phyloP scores from a whole-genome alignment of 1,139 yeast species.

The Pichia sp. region DNA sequence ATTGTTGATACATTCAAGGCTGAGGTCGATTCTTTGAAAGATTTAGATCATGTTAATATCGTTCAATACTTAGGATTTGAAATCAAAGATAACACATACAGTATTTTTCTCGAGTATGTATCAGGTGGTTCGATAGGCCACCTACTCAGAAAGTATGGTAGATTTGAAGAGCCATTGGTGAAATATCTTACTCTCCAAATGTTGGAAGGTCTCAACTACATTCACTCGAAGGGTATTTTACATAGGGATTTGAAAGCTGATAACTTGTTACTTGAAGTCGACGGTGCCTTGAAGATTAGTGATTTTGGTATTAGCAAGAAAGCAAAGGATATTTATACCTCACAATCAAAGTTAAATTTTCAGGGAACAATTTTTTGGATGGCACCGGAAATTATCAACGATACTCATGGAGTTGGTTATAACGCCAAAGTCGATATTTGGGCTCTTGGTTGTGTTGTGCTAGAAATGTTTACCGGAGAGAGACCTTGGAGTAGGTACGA shows the following conservation, averaged over 20 bases:
- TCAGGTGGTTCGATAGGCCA: constrained; percentile 97
- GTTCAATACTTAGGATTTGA: constrained; percentile 96
- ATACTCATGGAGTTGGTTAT: constrained; percentile 63
- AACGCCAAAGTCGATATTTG: constrained; percentile 93
- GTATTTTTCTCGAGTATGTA: constrained; percentile 88
- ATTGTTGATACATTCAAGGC: constrained; percentile 76
- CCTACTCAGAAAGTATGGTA: constrained; percentile 76
- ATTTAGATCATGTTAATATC: constrained; percentile 87
- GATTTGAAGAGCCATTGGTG: constrained; percentile 75
- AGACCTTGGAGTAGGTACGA: constrained; percentile 82
- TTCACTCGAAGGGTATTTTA: constrained; percentile 81
- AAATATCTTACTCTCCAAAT: constrained; percentile 76
- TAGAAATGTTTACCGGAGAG: constrained; percentile 90
- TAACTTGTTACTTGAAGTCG: constrained; percentile 79
- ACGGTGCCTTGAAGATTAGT: constrained; percentile 92
- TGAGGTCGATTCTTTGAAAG: constrained; percentile 92
- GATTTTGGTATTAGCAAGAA: constrained; percentile 96
- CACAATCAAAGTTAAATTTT: constrained; percentile 87
- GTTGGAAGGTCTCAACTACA: constrained; percentile 73
- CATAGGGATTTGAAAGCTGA: constrained; percentile 98
- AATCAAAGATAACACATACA: constrained; percentile 67
- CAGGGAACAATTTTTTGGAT: constrained; percentile 99
- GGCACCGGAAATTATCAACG: constrained; percentile 98
- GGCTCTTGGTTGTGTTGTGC: constrained; percentile 92
- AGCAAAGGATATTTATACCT: constrained; percentile 81